A percentile compares a stretch with the other conserved stretches of the same genome.
Conservation (phyloP, 116 monocot species). For the Phalaenopsis hybrid region DNA sequence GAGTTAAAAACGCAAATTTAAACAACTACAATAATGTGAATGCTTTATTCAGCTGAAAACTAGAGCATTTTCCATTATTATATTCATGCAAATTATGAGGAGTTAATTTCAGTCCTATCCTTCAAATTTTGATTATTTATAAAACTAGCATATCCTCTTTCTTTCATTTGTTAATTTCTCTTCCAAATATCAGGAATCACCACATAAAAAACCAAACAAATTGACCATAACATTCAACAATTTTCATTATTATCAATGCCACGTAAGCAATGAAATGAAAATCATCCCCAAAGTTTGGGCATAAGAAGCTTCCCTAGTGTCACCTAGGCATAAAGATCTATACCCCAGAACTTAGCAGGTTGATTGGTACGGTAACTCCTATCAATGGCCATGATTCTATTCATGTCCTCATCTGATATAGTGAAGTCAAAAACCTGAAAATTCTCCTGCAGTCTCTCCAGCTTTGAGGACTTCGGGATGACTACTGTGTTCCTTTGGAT, state of each 20-base stretch:
- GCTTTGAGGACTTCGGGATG: slow-evolving; percentile 81
- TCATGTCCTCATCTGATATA: slow-evolving; percentile 79
- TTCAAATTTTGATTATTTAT: too few relatives aligned
- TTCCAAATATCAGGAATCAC: too few relatives aligned
- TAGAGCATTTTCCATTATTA: too few relatives aligned
- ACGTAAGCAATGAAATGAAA: neutral
- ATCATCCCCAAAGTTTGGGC: neutral
- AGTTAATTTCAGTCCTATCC: too few relatives aligned
- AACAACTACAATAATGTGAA: too few relatives aligned
- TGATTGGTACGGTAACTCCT: slow-evolving; percentile 78
- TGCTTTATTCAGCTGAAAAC: too few relatives aligned
- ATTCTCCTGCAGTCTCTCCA: slow-evolving; percentile 69
- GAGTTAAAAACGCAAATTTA: too few relatives aligned
- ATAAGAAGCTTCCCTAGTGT: neutral
- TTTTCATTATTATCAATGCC: neutral
- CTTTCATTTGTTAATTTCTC: too few relatives aligned
- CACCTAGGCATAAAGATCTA: slow-evolving; percentile 72
- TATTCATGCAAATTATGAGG: too few relatives aligned
- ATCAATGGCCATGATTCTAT: slow-evolving; percentile 63
- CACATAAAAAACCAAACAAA: too few relatives aligned
- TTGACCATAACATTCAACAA: too few relatives aligned
- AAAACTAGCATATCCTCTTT: too few relatives aligned
- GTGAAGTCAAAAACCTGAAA: slow-evolving; percentile 69
- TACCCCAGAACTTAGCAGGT: slow-evolving; percentile 85
- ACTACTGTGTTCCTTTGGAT: slow-evolving; percentile 78